phyloP scores from a whole-genome alignment of 1,139 yeast genomes.

The Sporopachydermia cereana region DNA sequence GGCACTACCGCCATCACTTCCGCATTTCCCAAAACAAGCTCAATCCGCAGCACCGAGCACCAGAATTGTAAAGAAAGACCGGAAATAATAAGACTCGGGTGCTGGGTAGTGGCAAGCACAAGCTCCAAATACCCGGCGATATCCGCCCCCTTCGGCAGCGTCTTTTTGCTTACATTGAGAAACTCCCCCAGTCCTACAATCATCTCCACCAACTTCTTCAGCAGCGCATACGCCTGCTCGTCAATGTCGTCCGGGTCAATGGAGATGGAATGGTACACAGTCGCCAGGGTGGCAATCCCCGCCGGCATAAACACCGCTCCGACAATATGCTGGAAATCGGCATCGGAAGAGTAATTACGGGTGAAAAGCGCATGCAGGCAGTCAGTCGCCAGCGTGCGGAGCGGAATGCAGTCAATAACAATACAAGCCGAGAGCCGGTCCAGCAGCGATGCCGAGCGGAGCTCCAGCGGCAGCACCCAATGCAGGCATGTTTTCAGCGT shows the following conservation, averaged over 20 bases:
- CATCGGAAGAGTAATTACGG: conserved; percentile 55
- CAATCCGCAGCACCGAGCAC: conserved; percentile 81
- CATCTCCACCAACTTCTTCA: conserved; percentile 89
- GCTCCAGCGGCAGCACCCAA: conserved; percentile 77
- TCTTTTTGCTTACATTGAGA: conserved; percentile 32
- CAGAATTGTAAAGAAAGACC: conserved; percentile 89
- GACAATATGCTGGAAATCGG: conserved; percentile 69
- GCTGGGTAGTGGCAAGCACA: conserved; percentile 69
- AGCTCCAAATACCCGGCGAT: conserved; percentile 54
- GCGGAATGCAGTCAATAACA: conserved; percentile 45
- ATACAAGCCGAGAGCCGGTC: conserved; percentile 54
- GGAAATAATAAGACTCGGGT: conserved; percentile 79
- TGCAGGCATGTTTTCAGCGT: conserved; percentile 83
- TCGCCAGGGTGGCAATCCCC: conserved; percentile 56
- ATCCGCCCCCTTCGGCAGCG: conserved; percentile 39
- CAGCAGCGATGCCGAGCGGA: conserved; percentile 56
- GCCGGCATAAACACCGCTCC: conserved; percentile 66
- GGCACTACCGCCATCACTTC: conserved; percentile 44
- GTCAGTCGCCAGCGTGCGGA: conserved; percentile 79
- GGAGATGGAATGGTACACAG: conserved; percentile 50
- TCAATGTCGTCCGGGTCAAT: conserved; percentile 70
- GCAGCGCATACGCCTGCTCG: conserved; percentile 63
- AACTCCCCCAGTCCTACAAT: conserved; percentile 81
- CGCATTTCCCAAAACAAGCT: conserved; percentile 43
- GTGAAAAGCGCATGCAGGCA: conserved; percentile 84